Percentiles rank a stretch among this genome's conserved stretches.
Conservation (phyloP, 2,329 filamentous ascomycete genomes). For the Exophiala sp. region DNA sequence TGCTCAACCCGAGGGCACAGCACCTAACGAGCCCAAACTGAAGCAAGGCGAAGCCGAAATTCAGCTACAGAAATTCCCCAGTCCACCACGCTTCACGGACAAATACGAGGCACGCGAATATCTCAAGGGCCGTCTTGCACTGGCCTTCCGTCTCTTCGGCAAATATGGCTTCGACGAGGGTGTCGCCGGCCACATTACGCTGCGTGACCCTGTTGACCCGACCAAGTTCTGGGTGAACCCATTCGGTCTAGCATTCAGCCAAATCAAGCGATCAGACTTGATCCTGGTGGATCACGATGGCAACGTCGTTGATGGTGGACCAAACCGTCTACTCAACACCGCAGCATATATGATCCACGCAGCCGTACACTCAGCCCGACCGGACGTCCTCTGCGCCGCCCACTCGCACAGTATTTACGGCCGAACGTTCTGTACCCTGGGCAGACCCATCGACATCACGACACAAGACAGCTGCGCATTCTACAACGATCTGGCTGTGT, state of each 20-base stretch:
- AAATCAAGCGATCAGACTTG: constrained; percentile 39
- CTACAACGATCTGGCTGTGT: constrained; percentile 41
- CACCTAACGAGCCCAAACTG: constrained; percentile 21
- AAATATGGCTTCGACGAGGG: constrained; percentile 55
- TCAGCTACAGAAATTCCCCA: constrained; percentile 24
- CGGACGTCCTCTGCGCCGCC: constrained; percentile 54
- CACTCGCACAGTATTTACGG: constrained; percentile 56
- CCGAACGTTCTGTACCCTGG: constrained; percentile 57
- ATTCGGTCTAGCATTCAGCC: constrained; percentile 21
- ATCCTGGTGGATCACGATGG: constrained; percentile 39
- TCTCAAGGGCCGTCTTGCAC: constrained; percentile 43
- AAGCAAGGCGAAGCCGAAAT: constrained; percentile 11
- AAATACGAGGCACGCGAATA: constrained; percentile 37
- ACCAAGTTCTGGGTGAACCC: constrained; percentile 46
- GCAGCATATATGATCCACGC: constrained; percentile 57
- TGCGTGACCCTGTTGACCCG: constrained; percentile 50
- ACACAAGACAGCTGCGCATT: constrained; percentile 54
- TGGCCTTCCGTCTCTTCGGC: constrained; percentile 54
- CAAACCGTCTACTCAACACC: constrained; percentile 37
- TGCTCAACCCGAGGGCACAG: constrained; percentile 21
- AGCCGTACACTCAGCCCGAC: constrained; percentile 53
- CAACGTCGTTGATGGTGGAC: constrained; percentile 38
- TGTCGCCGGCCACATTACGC: constrained; percentile 54
- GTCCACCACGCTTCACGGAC: constrained; percentile 31
- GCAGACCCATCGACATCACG: constrained; percentile 53